These are phyloP conservation scores for Protomyces inouyei DNA, from an alignment of 1,139 yeast species.

Conservation along the genomic window DNA sequence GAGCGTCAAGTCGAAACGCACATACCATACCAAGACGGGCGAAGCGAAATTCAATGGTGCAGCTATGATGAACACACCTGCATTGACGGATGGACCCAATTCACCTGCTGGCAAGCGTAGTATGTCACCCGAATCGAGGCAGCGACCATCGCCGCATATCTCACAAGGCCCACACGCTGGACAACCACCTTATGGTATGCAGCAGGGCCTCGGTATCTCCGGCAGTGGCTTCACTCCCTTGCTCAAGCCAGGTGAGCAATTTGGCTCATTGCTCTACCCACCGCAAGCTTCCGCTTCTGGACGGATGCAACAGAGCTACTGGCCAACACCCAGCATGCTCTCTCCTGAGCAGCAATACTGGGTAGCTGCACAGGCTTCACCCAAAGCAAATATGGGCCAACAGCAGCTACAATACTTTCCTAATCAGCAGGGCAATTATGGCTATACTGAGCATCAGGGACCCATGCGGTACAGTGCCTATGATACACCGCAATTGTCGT, in stretches of 20 bases:
- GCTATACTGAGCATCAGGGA: neutral
- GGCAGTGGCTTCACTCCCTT: slow-evolving; percentile 23
- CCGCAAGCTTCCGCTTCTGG: neutral
- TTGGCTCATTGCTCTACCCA: slow-evolving; percentile 14
- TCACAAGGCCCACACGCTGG: slow-evolving; percentile 1
- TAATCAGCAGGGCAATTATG: neutral
- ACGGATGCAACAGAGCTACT: neutral
- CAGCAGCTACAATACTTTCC: neutral
- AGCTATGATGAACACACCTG: slow-evolving; percentile 10
- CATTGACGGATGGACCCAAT: slow-evolving; percentile 8
- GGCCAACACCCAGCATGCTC: slow-evolving; percentile 23
- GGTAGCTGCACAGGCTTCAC: neutral
- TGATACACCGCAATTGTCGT: neutral
- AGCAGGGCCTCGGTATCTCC: slow-evolving; percentile 24
- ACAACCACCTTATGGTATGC: neutral
- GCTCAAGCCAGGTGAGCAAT: slow-evolving; percentile 19
- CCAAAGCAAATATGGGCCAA: neutral
- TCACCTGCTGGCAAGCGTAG: slow-evolving; percentile 7
- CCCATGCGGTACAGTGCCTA: neutral
- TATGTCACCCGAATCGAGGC: slow-evolving; percentile 9
- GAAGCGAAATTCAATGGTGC: slow-evolving; percentile 4
- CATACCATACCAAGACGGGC: slow-evolving; percentile 23
- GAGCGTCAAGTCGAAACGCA: slow-evolving; percentile 24
- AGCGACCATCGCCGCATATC: slow-evolving; percentile 5
- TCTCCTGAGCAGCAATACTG: slow-evolving; percentile 6